A percentile compares a stretch with the other conserved stretches of the same genome.
Evolutionary conservation across 2,329 filamentous ascomycete species (phyloP).

Genomic region (Claviceps fusiformis): DNA sequence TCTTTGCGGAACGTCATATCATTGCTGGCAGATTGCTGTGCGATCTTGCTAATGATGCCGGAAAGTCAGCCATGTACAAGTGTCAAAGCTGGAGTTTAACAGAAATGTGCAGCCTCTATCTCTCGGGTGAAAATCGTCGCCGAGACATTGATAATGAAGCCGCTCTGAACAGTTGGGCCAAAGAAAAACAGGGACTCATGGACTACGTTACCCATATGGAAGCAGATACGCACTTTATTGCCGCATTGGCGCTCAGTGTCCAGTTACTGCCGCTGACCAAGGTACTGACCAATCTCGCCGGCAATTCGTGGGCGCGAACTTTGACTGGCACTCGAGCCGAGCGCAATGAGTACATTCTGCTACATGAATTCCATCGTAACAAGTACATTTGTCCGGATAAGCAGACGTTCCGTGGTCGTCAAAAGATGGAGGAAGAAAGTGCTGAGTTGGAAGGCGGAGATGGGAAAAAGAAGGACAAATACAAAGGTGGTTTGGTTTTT

Average conservation of each 20-base stretch:
- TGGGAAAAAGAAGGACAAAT: conserved; percentile 97
- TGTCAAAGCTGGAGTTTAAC: conserved; percentile 97
- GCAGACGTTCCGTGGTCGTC: conserved; percentile 62
- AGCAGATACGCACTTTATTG: conserved; percentile 90
- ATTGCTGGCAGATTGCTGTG: conserved; percentile 82
- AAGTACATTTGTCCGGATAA: conserved; percentile 99
- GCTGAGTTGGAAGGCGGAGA: conserved; percentile 55
- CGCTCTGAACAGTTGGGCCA: conserved; percentile 73
- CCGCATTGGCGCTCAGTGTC: conserved; percentile 73
- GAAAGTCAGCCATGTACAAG: conserved; percentile 92
- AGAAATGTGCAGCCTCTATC: conserved; percentile 90
- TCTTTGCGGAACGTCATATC: conserved; percentile 85
- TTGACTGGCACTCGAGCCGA: conserved; percentile 91
- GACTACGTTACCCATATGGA: conserved; percentile 92
- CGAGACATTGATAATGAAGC: conserved; percentile 80
- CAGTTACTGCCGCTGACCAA: conserved; percentile 92
- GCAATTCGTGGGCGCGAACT: conserved; percentile 96
- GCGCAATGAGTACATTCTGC: conserved; percentile 96
- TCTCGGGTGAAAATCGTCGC: conserved; percentile 57
- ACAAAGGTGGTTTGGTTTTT: conserved; percentile 95
- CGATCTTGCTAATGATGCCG: conserved; percentile 89
- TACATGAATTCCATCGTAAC: conserved; percentile 91
- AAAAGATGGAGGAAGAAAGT: conserved; percentile 57
- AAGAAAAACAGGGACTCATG: conserved; percentile 67
- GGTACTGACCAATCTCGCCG: conserved; percentile 87